Base-by-base conservation (phyloP, 179 eudicot genomes). In the Carnegiea gigantea region DNA sequence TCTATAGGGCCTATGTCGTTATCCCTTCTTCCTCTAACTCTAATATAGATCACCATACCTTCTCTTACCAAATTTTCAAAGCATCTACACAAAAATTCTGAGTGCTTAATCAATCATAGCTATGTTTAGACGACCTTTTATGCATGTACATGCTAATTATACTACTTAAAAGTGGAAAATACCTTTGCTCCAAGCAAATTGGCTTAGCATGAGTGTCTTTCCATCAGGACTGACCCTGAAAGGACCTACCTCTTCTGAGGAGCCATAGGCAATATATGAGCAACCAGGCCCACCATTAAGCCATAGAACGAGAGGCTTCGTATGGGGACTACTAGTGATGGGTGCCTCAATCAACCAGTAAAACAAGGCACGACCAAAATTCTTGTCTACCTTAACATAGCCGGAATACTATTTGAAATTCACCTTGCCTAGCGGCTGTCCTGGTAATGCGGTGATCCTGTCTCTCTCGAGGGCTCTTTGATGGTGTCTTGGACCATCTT, bases 251-350 rank as follows among this genome's bases (percentile, higher is more conserved):
- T 90, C 93, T 73, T 87, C 90, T 0, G 87, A 89, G 40, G 93
- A 89, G 6, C 93, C 93, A 81, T 87, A 88, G 3, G 88, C 93
- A 7, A 89, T 71, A 14, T 91, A 90, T 1, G 93, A 90, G 84
- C 91, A 89, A 9, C 93, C 93, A 0, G 93, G 93, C 70, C 93
- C 93, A 70, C 91, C 93, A 79, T 89, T 89, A 6, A 90, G 91
- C 91, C 91, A 90, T 67, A 90, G 40, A 1, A 90, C 89, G 60
- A 90, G 88, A 30, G 93, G 93, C 84, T 78, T 87, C 38, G 88
- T 28, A 28, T 28, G 30, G 30, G 30, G 30, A 28, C 65, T 68
- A 15, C 73, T 28, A 10, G 26, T 59, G 1, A 33, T 57, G 20
- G 86, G 83, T 28, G 90, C 82, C 83, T 87, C 89, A 53, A 86